Conservation (phyloP, 257 asterid species). For the Solanum tarijense region DNA sequence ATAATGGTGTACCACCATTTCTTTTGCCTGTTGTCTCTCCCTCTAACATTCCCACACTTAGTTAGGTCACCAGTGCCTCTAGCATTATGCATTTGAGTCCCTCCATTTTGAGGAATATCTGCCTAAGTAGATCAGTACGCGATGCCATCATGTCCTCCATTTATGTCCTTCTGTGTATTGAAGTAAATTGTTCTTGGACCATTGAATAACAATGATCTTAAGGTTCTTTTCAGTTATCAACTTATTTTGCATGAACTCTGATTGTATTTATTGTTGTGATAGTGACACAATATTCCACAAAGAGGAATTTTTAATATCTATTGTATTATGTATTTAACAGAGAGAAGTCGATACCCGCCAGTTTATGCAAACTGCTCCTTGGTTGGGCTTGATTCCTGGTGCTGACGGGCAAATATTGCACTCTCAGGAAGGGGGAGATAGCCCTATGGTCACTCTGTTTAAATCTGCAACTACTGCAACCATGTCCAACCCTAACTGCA, state of each 20-base stretch:
- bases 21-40: background rate
- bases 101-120: background rate
- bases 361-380: conserved; percentile 96
- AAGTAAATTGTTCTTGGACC: background rate
- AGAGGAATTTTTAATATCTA: background rate
- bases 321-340: conserved; percentile 24
- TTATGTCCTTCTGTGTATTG: background rate
- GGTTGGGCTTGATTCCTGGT: conserved; percentile 94
- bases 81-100: background rate
- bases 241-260: background rate
- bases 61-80: background rate
- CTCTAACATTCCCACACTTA: background rate
- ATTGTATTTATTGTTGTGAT: background rate
- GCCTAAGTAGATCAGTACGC: background rate
- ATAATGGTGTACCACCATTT: background rate
- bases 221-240: background rate
- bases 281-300: background rate
- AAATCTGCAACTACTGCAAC: conserved; percentile 67
- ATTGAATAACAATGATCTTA: background rate
- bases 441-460: conserved; percentile 75
- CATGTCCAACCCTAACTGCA: conserved; percentile 50
- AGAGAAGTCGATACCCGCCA: conserved; percentile 95
- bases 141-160: background rate
- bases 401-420: conserved; percentile 79
- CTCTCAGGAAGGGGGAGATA: conserved; percentile 66